phyloP scores from a whole-genome alignment of 306 rosid species.

The Malus orientalis region DNA sequence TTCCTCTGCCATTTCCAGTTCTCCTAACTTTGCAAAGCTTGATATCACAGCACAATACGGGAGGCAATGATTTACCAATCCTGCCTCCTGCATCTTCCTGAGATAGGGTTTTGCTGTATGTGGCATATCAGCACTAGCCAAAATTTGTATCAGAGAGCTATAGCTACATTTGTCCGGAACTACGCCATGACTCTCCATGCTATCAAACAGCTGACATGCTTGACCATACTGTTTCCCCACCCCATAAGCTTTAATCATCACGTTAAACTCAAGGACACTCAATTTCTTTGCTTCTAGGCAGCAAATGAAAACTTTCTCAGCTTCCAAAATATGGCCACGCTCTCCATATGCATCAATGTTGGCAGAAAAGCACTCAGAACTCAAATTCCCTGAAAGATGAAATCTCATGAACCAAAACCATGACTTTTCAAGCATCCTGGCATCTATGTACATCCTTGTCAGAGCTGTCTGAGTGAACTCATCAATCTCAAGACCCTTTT shows the following conservation, averaged over 20 bases:
- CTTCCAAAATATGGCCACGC: slow-evolving; percentile 54
- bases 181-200: slow-evolving; percentile 44
- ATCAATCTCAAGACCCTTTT: slow-evolving; percentile 55
- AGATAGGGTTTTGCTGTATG: slow-evolving; percentile 47
- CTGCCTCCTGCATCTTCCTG: slow-evolving; percentile 60
- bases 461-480: slow-evolving; percentile 70
- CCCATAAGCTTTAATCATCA: slow-evolving; percentile 90
- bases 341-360: slow-evolving; percentile 75
- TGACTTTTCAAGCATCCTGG: slow-evolving; percentile 53
- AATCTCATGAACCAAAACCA: slow-evolving; percentile 71
- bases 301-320: slow-evolving; percentile 61
- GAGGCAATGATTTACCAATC: slow-evolving; percentile 63
- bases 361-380: slow-evolving; percentile 70
- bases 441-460: slow-evolving; percentile 70
- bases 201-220: slow-evolving; percentile 59
- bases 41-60: slow-evolving; percentile 62
- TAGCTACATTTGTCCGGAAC: slow-evolving; percentile 62
- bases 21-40: slow-evolving; percentile 56
- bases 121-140: slow-evolving; percentile 57
- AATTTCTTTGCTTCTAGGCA: slow-evolving; percentile 56
- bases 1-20: slow-evolving; percentile 49
- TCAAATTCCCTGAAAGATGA: slow-evolving; percentile 49
- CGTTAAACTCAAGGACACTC: slow-evolving; percentile 68
- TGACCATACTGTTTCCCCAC: slow-evolving; percentile 41
- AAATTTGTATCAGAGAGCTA: slow-evolving; percentile 66